Base-by-base conservation (phyloP, 75 land plant species). In the Sequoia sempervirens region DNA sequence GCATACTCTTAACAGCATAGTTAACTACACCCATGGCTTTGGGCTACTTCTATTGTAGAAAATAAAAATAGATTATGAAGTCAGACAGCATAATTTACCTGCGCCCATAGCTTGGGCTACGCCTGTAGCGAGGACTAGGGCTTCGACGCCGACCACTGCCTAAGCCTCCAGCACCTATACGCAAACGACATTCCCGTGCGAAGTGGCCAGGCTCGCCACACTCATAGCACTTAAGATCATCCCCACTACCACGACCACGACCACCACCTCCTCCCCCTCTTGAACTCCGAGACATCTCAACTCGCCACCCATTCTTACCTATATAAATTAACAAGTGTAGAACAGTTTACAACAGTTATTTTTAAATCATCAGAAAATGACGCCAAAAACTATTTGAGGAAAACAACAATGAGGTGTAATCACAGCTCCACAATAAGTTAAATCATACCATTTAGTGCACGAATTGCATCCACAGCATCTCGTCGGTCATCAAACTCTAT, bases 171-270 rank as follows among this genome's bases (percentile, higher is more conserved):
- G 95, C 80, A 72, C 98, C 96, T 86, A 91, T 91, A 79, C 99
- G 95, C 32, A 89, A 81, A 5, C 95, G 91, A 73, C 99, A 97
- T 86, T 97, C 98, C 82, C 98, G 91, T 20, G 99, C 98, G 89
- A 97, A 97, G 86, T 97, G 99, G 75, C 99, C 98, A 85, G 93
- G 89, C 83, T 97, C 98, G 66, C 99, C 99, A 90, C 99, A 97
- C 72, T 97, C 99, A 85, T 97, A 97, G 78, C 99, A 97, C 68
- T 96, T 97, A 89, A 91, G 88, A 83, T 94, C 96, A 80, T 92
- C 93, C 38, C 96, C 98, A 56, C 96, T 90, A 40, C 92, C 88
- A 36, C 95, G 90, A 78, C 93, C 86, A 93, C 89, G 82, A 47
- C 94, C 90, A 70, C 95, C 92, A 46, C 90, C 87, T 2, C 95